Percentiles rank a stretch among this genome's conserved stretches.
phyloP scores from a whole-genome alignment of 805 yeast species.

The Saccharomycodes ludwigii region DNA sequence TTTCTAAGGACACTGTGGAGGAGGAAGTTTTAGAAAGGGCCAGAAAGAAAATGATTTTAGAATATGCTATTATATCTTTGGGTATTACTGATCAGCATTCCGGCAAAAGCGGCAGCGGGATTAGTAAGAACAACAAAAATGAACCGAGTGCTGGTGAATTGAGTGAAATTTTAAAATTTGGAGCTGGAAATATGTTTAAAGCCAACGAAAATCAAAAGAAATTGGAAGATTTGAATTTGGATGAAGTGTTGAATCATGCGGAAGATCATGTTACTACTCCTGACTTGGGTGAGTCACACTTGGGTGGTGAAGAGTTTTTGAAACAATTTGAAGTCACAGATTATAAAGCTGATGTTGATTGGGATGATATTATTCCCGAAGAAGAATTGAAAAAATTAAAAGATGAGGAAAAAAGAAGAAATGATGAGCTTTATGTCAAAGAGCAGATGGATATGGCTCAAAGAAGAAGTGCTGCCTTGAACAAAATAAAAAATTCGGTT shows the following conservation, averaged over 20 bases:
- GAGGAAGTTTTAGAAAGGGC: conserved; percentile 96
- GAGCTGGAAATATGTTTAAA: conserved; percentile 97
- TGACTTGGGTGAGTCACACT: conserved; percentile 90
- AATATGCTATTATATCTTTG: conserved; percentile 90
- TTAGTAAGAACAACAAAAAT: conserved; percentile 35
- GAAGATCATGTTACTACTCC: conserved; percentile 96
- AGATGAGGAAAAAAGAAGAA: conserved; percentile 77
- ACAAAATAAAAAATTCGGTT: conserved; percentile 35
- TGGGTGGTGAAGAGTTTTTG: conserved; percentile 96
- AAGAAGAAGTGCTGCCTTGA: conserved; percentile 65
- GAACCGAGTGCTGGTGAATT: conserved; percentile 82
- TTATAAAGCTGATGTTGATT: conserved; percentile 93
- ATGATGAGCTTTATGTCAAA: conserved; percentile 76
- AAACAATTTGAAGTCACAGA: conserved; percentile 97
- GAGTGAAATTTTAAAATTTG: conserved; percentile 88
- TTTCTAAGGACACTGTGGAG: conserved; percentile 96
- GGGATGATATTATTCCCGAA: conserved; percentile 98
- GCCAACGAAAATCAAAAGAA: conserved; percentile 92
- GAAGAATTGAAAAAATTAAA: conserved; percentile 81
- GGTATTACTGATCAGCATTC: conserved; percentile 72
- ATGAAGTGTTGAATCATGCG: conserved; percentile 91
- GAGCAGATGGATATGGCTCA: conserved; percentile 84
- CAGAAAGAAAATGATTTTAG: conserved; percentile 93
- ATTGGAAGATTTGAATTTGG: conserved; percentile 87
- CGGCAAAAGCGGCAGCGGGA: conserved; percentile 26